Evolutionary conservation across 495 filamentous ascomycete species (phyloP).

Genomic region (Acidiella bohemica): DNA sequence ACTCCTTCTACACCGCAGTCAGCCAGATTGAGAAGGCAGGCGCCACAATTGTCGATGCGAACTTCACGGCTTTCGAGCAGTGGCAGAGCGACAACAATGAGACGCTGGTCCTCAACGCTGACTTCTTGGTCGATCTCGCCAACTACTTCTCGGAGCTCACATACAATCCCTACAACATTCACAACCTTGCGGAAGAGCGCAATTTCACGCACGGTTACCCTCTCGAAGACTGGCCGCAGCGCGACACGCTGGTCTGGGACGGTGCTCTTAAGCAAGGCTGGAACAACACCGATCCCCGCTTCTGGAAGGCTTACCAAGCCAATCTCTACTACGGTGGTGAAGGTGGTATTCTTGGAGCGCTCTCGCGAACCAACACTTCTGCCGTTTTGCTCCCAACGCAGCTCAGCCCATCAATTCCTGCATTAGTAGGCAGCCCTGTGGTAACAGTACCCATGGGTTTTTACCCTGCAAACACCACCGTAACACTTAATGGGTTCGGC

Average conservation of each 20-base stretch:
- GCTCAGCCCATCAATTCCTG: conserved; percentile 33
- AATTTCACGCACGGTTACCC: conserved; percentile 35
- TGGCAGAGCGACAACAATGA: conserved; percentile 20
- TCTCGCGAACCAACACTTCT: conserved; percentile 35
- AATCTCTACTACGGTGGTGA: conserved; percentile 34
- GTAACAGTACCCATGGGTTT: conserved; percentile 42
- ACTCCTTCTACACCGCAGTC: conserved; percentile 36
- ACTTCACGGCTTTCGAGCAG: conserved; percentile 36
- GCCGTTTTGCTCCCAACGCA: conserved; percentile 40
- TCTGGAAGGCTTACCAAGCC: conserved; percentile 29
- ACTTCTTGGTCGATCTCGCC: conserved; percentile 27
- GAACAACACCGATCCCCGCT: conserved; percentile 25
- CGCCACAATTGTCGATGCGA: conserved; percentile 39
- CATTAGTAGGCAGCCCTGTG: conserved; percentile 37
- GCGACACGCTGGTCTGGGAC: conserved; percentile 39
- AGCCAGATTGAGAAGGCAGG: conserved; percentile 34
- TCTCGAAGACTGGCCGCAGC: conserved; percentile 36
- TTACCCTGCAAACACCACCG: conserved; percentile 34
- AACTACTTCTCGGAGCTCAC: conserved; percentile 30
- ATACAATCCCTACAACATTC: conserved; percentile 28
- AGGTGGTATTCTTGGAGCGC: conserved; percentile 38
- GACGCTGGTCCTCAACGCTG: conserved; percentile 24
- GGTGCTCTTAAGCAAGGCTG: conserved; percentile 27
- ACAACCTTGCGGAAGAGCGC: conserved; percentile 30
- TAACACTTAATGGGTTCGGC: conserved; percentile 29